Conservation (phyloP, 768 basidiomycete species). For the Mycena epipterygia region DNA sequence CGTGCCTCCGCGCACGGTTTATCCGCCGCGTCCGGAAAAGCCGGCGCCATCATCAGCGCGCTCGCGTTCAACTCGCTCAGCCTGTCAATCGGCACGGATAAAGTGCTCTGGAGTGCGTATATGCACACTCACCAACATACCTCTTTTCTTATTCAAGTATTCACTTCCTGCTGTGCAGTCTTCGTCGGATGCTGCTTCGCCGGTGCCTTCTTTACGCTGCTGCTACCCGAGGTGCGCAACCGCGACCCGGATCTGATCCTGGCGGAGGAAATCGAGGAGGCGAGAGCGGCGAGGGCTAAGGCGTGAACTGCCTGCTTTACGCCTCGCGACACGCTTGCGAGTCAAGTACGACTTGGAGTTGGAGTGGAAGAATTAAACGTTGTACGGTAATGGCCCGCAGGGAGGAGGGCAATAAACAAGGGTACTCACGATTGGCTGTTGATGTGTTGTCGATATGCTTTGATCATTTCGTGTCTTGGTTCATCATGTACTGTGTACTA, state of each 20-base stretch:
- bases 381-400: too few relatives aligned
- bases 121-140: neutral
- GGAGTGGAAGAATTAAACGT: too few relatives aligned
- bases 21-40: slow-evolving; percentile 80
- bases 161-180: slow-evolving; percentile 48
- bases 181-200: slow-evolving; percentile 65
- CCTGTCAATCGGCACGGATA: slow-evolving; percentile 62
- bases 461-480: too few relatives aligned
- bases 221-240: slow-evolving; percentile 65
- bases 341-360: too few relatives aligned
- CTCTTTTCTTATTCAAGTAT: neutral
- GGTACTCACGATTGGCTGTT: too few relatives aligned
- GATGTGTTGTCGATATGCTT: too few relatives aligned
- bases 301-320: slow-evolving; percentile 25
- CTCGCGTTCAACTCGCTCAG: slow-evolving; percentile 70
- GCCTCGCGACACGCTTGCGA: too few relatives aligned
- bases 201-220: slow-evolving; percentile 59
- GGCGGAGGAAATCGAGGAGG: slow-evolving; percentile 36
- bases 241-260: slow-evolving; percentile 65
- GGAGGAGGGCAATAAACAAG: too few relatives aligned
- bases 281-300: slow-evolving; percentile 22
- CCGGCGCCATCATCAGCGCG: slow-evolving; percentile 68
- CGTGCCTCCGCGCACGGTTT: slow-evolving; percentile 82
- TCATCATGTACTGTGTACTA: too few relatives aligned
- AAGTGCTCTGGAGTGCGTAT: slow-evolving; percentile 72